phyloP scores from a whole-genome alignment of 768 basidiomycete species.

The Rhodotorula toruloides region DNA sequence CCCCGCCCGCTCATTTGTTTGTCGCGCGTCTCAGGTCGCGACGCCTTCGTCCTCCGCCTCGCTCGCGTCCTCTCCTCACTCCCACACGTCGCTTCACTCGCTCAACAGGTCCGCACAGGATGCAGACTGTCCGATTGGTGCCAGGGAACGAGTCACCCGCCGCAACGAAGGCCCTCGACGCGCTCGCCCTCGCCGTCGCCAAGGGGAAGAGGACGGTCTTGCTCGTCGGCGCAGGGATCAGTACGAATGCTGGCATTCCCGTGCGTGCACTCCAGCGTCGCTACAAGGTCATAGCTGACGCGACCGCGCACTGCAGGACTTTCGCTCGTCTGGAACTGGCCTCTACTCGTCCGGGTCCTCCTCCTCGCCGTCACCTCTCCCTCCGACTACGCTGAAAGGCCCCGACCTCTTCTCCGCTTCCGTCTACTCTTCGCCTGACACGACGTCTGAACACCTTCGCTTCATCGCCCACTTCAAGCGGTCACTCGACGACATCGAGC shows the following conservation, averaged over 20 bases:
- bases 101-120: background rate
- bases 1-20: too few relatives aligned
- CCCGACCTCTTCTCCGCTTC: conserved; percentile 92
- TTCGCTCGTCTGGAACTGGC: conserved; percentile 86
- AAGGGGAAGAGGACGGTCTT: conserved; percentile 82
- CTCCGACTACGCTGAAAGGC: conserved; percentile 58
- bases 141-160: background rate
- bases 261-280: conserved; percentile 53
- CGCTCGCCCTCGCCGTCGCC: conserved; percentile 69
- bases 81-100: background rate
- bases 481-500: conserved; percentile 52
- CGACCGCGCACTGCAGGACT: conserved; percentile 60
- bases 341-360: conserved; percentile 84
- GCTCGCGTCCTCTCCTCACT: background rate
- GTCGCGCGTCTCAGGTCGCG: background rate
- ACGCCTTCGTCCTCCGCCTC: background rate
- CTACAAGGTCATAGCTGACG: background rate
- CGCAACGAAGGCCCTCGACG: conserved; percentile 40
- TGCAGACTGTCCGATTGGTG: conserved; percentile 10
- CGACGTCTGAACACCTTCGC: conserved; percentile 84
- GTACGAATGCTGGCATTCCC: conserved; percentile 92
- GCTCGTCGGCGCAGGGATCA: conserved; percentile 92
- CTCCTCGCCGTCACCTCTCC: conserved; percentile 47
- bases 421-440: conserved; percentile 76
- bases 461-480: conserved; percentile 87